Base-by-base conservation (phyloP, 2,329 filamentous ascomycete species). In the Fusarium sp. region DNA sequence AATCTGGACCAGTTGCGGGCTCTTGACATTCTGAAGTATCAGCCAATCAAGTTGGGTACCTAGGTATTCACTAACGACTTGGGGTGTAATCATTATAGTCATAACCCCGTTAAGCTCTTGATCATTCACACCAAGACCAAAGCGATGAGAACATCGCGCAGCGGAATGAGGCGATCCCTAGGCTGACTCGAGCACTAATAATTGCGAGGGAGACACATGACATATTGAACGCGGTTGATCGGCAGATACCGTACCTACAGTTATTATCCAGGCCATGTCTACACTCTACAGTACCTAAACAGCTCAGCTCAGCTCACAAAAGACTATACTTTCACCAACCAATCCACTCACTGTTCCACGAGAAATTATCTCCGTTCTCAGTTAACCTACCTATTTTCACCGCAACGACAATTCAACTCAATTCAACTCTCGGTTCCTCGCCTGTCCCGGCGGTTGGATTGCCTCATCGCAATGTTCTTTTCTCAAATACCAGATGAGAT, bases 401-500 rank as follows among this genome's bases (percentile, higher is more conserved):
- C 26, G 9, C 26, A 7, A 7, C 26, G 26, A 38, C 45, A 45
- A 39, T 42, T 55, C 58, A 64, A 49, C 61, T 49, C 60, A 24
- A 42, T 39, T 46, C 41, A 22, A 11, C 9, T 31, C 32, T 58
- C 40, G 29, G 39, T 29, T 19, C 19, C 19, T 19, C 19, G 19
- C 19, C 19, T 19, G 19, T 19, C 44, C 39, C 45, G 56, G 41
- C 54, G 32, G 47, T 35, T 29, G 49, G 19, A 44, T 44, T 49
- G 53, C 61, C 45, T 65, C 45, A 52, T 38, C 62, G 70, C 50
- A 64, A 75, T 77, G 73, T 75, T 76, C 34, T 70, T 85, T 53
- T 73, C 78, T 35, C 67, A 73, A 50, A 80, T 95, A 32, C 93
- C 93, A 36, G 91, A 94, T 76, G 95, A 99, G 79, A 85, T 98